Evolutionary conservation across 805 yeast genomes (phyloP), one percentile per base, ranked within the genome.

Genomic region (Nakazawaea wyomingensis): DNA sequence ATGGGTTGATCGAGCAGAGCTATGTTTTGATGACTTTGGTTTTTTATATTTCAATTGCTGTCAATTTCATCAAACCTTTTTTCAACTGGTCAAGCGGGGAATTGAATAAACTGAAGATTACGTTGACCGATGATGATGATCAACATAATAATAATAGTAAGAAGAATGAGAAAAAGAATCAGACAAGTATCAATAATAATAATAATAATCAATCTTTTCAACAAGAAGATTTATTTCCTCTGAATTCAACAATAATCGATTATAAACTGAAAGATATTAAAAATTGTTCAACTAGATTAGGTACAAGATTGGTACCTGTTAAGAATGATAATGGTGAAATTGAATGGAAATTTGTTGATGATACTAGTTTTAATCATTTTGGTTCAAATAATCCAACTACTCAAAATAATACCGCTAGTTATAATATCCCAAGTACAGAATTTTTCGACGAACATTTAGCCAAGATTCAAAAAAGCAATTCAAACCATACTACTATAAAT

Each of bases 311-410:
- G 35, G 57, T 74, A n/a, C 78, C 82, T 4, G 65, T 69, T 48
- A 72, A 71, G 38, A 76, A 75, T 51, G 59, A 56, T 13, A 65
- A 68, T 27, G 85, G 84, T 3, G 78, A 75, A 48, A 67, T 78
- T 13, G 80, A 75, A 44, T 79, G 82, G 77, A 68, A 69, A 13
- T 68, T 79, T 43, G 69, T 73, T 19, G 78, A 74, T 33, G 43
- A 53, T 14, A 33, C 16, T 29, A n/a, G n/a, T n/a, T n/a, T 9
- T 29, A n/a, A 34, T 33, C 8, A 30, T 7, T 24, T 6, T 24
- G 27, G 27, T 24, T 7, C 27, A 24, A 7, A n/a, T 11, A 33
- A 20, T 27, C 31, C 17, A 18, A 36, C 16, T 18, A 26, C 18
- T n/a, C 36, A 32, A 13, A 16, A n/a, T 19, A 27, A 17, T 36